Base-by-base conservation (phyloP, 306 rosid genomes). In the Myrica gale region DNA sequence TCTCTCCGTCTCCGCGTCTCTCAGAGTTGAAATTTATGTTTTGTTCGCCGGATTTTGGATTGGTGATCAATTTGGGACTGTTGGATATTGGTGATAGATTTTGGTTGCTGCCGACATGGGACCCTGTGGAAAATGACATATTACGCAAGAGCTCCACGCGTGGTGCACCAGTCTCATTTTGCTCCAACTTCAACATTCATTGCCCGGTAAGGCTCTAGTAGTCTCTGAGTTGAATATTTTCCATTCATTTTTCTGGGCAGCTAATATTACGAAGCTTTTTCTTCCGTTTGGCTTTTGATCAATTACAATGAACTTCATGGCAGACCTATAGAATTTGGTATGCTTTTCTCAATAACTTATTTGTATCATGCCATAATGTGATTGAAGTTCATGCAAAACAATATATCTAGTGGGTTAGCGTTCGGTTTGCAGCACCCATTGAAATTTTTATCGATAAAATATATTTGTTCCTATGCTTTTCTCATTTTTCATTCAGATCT, bases 121-220 rank as follows among this genome's bases (percentile, higher is more conserved):
- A 71, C 98, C 0, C 50, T 93, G 74, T 93, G 98, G 98, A 93
- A 84, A 79, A 85, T 91, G 97, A 86, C 98, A 19, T 93, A 93
- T 73, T 93, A 93, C 80, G 97, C 84, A 74, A 84, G 94, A 73
- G 90, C 98, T 61, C 98, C 98, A 0, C 93, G 97, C 9, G 68
- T 93, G 56, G 89, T 93, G 79, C 98, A 93, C 79, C 98, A 91
- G 72, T 91, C 97, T 47, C 90, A 93, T 78, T 88, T 93, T 80
- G 93, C 94, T 26, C 97, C 98, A 42, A 93, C 98, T 79, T 89
- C 94, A 56, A 83, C 96, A n/a, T 93, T 93, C 77, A 86, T 93
- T 75, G 98, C 98, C 79, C 96, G 98, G 98, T 93, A 50, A 83
- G 91, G 51, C 46, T 83, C 73, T 55, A 60, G 39, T 68, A 74